Evolutionary conservation across 768 basidiomycete genomes (phyloP), one percentile per base, ranked within the genome.

Genomic region (Phylloporus scabripes): DNA sequence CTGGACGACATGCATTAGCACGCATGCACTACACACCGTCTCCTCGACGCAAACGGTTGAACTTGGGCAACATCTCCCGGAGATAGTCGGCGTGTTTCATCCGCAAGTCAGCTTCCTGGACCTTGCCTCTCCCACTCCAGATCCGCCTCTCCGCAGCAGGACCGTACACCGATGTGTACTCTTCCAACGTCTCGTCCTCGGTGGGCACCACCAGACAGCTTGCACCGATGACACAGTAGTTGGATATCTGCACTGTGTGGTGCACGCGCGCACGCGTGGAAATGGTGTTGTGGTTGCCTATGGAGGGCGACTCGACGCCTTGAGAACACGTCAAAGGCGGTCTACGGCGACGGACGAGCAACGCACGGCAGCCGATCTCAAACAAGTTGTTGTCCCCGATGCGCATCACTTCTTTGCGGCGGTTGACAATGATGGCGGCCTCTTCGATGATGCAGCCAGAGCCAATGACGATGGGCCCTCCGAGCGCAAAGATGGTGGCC

Each of bases 321-420:
- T n/a, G 24, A 46, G 21, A 38, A 15, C 14, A 10, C 8, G 12
- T 43, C 17, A 29, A 18, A 5, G 26, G 23, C 33, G 29, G 20
- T 17, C 14, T 21, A 10, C 20, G 9, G 23, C 34, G 48, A 38
- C 17, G 20, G 32, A 37, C 37, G 18, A 15, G 29, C 33, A 15
- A 82, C 89, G 53, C 61, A 95, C 95, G 85, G 66, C 86, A 91
- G 18, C 88, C 90, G 46, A 96, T 91, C 70, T 96, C 92, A 60
- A 99, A 95, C 50, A 93, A 72, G 65, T 97, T 97, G 52, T 89
- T 83, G 64, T 95, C 85, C 5, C 95, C 95, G 42, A 99, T 92
- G 17, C 84, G 81, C 92, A 97, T 91, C 31, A 86, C 80, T 61
- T 92, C 87, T 60, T 87, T 92, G 46, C 52, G 87, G 81, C 90